phyloP scores from a whole-genome alignment of 106 monocot species.

The Gastrodia elata region DNA sequence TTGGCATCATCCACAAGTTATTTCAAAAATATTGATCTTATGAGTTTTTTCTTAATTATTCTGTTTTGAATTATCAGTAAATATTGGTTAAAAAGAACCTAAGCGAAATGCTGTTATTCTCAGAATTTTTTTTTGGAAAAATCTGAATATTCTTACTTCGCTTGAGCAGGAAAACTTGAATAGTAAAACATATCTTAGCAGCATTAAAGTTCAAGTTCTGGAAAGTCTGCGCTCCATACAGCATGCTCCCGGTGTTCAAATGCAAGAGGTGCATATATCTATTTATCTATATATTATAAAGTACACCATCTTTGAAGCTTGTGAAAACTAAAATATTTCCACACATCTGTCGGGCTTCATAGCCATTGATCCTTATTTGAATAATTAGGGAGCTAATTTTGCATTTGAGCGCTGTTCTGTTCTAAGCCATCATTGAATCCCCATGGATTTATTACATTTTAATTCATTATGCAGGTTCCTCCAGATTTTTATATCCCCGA shows the following conservation, averaged over 20 bases:
- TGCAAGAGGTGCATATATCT: conserved; percentile 70
- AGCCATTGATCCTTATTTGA: no score
- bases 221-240: conserved; percentile 86
- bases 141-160: not conserved
- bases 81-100: no score
- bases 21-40: no score
- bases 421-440: not conserved
- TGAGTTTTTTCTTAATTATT: no score
- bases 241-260: conserved; percentile 93
- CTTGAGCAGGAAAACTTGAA: conserved; percentile 78
- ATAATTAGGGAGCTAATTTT: no score
- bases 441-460: not conserved
- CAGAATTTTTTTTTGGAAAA: no score
- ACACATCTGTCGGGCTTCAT: not conserved
- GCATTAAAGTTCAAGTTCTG: conserved; percentile 74
- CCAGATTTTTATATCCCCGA: conserved; percentile 98
- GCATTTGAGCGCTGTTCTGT: not conserved
- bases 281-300: not conserved
- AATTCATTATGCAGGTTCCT: conserved; percentile 63
- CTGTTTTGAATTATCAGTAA: no score
- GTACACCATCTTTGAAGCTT: not conserved
- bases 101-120: no score
- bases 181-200: conserved; percentile 81
- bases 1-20: no score
- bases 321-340: not conserved